Percentiles rank a stretch among this genome's conserved stretches.
Evolutionary conservation across 192 early-diverging fungal species (phyloP).

Genomic region (Bifiguratus adelaidae): DNA sequence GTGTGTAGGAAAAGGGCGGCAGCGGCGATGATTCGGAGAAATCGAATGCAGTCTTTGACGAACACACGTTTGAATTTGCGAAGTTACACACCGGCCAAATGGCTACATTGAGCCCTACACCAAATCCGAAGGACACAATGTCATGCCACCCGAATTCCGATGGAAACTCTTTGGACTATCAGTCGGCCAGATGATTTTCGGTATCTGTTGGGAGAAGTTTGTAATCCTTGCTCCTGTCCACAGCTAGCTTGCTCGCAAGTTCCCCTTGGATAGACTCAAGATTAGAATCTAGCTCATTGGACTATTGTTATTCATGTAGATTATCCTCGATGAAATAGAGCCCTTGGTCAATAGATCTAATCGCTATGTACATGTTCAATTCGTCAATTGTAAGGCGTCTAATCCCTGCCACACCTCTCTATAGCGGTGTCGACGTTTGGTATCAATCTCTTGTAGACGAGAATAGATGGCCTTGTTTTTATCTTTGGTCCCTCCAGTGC

Average conservation of each 20-base stretch:
- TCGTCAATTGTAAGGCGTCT: too few species aligned
- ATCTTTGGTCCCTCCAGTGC: conserved; percentile 17
- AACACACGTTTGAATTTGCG: too few species aligned
- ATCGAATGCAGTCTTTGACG: too few species aligned
- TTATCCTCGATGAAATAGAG: too few species aligned
- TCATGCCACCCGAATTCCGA: conserved; percentile 43
- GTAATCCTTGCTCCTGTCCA: conserved; percentile 36
- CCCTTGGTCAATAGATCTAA: too few species aligned
- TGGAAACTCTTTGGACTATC: conserved; percentile 40
- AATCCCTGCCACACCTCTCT: too few species aligned
- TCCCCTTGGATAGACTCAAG: conserved; percentile 26
- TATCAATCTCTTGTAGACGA: conserved; percentile 40
- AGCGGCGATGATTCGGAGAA: too few species aligned
- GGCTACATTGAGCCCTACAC: conserved; percentile 39
- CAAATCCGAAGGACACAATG: conserved; percentile 43
- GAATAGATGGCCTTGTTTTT: conserved; percentile 34
- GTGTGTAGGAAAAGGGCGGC: too few species aligned
- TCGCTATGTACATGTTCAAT: too few species aligned
- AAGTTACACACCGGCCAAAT: too few species aligned
- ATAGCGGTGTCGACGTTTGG: conserved; percentile 39
- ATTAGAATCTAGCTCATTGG: conserved; percentile 16
- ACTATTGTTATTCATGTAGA: not conserved
- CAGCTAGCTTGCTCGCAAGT: conserved; percentile 24
- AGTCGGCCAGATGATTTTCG: conserved; percentile 29
- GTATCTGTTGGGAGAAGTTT: conserved; percentile 29